Evolutionary conservation across 106 monocot species (phyloP), one percentile per base, ranked within the genome.

Genomic region (Amphibolis antarctica): DNA sequence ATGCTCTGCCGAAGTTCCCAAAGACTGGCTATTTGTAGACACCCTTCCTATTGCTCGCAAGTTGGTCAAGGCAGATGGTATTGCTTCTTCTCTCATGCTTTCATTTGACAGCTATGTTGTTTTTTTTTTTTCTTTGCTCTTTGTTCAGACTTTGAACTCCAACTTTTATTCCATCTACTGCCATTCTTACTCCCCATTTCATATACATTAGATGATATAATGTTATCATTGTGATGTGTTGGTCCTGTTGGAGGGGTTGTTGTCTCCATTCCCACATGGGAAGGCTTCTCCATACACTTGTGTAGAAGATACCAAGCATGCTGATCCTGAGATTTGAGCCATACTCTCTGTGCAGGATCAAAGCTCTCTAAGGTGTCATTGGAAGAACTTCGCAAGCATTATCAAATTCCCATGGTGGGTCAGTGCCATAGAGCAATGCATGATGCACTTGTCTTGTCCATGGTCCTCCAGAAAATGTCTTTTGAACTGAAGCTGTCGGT

Each of bases 351-450:
- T 68, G 73, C 82, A 93, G 92, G 92, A 45, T 74, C 77, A 53
- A 85, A 78, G 50, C 80, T 88, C 12, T 14, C 23, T 20, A 79
- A 78, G 0, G 22, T 25, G 10, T 64, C 69, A 22, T 47, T 93
- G 31, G 31, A 70, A 20, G 72, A 75, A 5, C 59, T 96, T n/a
- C 81, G 80, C 27, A 71, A 74, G 29, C 66, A 71, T 72, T 96
- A 75, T 28, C 44, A 72, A 1, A 79, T 89, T 47, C 71, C 69
- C 58, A 54, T 71, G 47, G 71, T 58, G 7, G 89, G 89, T 44
- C 72, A 67, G 30, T 83, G 84, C 26, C 96, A 96, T 46, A 80
- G 86, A 62, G 96, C 89, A 10, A 90, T 96, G 96, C 77, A 78
- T 53, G 96, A 96, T 66, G 96, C 86, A 1, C 77, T 53, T 5